Conservation (phyloP, 805 yeast genomes). For the Nakazawaea wickerhamii region DNA sequence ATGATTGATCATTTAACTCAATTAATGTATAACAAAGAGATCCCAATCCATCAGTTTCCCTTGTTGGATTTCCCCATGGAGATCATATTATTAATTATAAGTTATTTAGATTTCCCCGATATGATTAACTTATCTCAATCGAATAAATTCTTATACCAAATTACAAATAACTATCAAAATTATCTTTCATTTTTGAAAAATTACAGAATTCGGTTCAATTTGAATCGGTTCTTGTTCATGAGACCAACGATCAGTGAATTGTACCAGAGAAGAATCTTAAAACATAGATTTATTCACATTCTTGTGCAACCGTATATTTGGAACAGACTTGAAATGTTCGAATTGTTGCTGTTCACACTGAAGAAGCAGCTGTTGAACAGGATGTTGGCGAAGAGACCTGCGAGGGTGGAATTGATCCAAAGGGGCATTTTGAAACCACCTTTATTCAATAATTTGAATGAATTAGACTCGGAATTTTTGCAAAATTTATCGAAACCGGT, state of each 20-base stretch:
- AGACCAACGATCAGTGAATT: constrained; percentile 7
- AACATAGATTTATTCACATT: constrained; percentile 6
- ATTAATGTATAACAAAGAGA: background rate
- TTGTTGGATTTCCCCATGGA: constrained; percentile 9
- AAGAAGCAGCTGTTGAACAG: constrained; percentile 2
- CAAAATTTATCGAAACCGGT: constrained; percentile 2
- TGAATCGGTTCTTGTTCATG: background rate
- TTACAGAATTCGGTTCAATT: background rate
- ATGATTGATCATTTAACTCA: constrained; percentile 10
- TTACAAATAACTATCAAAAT: background rate
- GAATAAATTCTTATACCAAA: background rate
- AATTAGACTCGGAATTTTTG: constrained; percentile 3
- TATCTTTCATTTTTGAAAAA: background rate
- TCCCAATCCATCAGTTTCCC: background rate
- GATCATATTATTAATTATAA: constrained; percentile 4
- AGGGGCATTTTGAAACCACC: constrained; percentile 11
- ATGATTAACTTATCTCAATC: background rate
- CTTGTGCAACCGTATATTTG: constrained; percentile 5
- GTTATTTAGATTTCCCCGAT: constrained; percentile 12
- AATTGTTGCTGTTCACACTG: constrained; percentile 3
- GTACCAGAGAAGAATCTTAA: constrained; percentile 5
- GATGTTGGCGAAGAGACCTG: constrained; percentile 7
- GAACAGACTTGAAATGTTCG: constrained; percentile 8
- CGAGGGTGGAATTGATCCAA: constrained; percentile 2
- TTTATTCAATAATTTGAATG: background rate